Conservation (phyloP, 441 rosid genomes). For the Populus tomentosa region DNA sequence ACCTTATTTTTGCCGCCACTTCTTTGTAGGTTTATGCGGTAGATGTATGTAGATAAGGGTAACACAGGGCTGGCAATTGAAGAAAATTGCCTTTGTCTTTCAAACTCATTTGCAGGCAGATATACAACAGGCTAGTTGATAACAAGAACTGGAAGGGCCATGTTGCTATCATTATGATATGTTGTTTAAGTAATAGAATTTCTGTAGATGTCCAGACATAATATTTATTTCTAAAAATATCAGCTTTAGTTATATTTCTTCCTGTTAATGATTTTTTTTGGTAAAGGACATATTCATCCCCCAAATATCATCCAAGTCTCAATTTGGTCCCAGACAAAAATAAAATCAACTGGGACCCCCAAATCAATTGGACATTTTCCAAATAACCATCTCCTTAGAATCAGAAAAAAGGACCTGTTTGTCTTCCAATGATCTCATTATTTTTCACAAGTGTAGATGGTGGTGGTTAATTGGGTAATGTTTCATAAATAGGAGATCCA, state of each 20-base stretch:
- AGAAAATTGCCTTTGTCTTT: background rate
- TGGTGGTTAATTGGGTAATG: background rate
- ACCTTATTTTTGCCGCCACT: background rate
- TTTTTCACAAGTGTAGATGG: background rate
- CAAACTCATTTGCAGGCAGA: background rate
- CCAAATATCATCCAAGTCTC: background rate
- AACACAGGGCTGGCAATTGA: background rate
- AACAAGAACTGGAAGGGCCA: background rate
- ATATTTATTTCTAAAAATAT: no score
- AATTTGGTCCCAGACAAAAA: background rate
- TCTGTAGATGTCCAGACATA: background rate
- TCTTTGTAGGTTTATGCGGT: slow-evolving; percentile 1
- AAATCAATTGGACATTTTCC: background rate
- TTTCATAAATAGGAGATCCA: background rate
- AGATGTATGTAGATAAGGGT: background rate
- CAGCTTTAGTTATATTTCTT: background rate
- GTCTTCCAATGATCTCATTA: background rate
- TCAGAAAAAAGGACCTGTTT: background rate
- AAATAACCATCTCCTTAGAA: background rate
- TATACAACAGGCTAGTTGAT: background rate
- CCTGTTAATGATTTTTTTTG: no score
- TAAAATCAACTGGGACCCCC: background rate
- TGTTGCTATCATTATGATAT: background rate
- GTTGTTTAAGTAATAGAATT: background rate
- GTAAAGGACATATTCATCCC: background rate